These are phyloP conservation scores for Suillus subaureus DNA, from an alignment of 768 basidiomycete species.

Conservation along the genomic window DNA sequence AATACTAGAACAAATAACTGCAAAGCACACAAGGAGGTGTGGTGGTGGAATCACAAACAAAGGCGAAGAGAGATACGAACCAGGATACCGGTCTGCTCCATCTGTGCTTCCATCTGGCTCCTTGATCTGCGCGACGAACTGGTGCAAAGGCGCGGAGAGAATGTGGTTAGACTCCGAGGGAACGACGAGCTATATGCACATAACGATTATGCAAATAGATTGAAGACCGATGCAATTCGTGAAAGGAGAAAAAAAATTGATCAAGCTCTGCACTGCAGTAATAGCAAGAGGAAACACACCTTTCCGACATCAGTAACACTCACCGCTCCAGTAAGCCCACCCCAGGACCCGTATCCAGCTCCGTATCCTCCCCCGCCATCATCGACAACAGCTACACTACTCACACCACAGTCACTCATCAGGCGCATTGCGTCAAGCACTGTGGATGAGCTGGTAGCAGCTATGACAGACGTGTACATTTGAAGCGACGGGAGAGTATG, in stretches of 20 bases:
- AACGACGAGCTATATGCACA: slow-evolving; percentile 59
- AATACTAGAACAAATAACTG: neutral
- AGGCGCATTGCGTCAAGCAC: slow-evolving; percentile 82
- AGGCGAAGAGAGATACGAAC: slow-evolving; percentile 34
- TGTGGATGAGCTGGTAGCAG: slow-evolving; percentile 57
- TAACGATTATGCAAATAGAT: neutral
- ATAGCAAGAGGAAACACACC: slow-evolving; percentile 38
- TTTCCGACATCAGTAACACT: slow-evolving; percentile 84
- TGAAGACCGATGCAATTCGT: neutral
- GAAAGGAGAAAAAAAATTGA: neutral
- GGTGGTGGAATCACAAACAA: slow-evolving; percentile 25
- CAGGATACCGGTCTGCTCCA: slow-evolving; percentile 79
- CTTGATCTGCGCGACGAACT: slow-evolving; percentile 77
- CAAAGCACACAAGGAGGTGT: neutral
- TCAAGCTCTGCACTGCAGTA: neutral
- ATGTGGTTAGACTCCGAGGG: slow-evolving; percentile 83
- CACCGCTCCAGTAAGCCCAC: slow-evolving; percentile 69
- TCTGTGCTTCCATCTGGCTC: slow-evolving; percentile 76
- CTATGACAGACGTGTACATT: slow-evolving; percentile 63
- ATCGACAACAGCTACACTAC: slow-evolving; percentile 77
- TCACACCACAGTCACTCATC: slow-evolving; percentile 86
- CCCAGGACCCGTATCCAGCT: slow-evolving; percentile 26
- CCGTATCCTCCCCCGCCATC: slow-evolving; percentile 40
- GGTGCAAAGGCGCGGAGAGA: slow-evolving; percentile 63
- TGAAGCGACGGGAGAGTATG: slow-evolving; percentile 67